These are phyloP conservation scores for Ilyonectria sp. DNA, from an alignment of 2,329 filamentous ascomycete genomes.

Conservation along the genomic window DNA sequence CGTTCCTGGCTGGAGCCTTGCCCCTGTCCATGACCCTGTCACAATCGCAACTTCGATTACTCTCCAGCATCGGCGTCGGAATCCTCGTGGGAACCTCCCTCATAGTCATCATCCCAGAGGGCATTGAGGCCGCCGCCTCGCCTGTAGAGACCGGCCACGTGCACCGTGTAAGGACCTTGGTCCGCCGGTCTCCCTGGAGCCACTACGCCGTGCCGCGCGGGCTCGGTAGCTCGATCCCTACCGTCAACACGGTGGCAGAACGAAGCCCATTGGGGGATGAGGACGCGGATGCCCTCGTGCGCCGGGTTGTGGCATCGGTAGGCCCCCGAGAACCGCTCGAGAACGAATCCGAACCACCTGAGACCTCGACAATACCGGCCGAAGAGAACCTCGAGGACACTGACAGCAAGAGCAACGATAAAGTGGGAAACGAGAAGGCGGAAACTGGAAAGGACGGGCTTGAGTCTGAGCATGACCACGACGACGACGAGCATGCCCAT, in stretches of 20 bases:
- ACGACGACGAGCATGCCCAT: slow-evolving; percentile 53
- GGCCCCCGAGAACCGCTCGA: slow-evolving; percentile 31
- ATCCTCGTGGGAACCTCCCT: slow-evolving; percentile 95
- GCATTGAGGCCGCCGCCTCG: slow-evolving; percentile 89
- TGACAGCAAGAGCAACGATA: slow-evolving; percentile 15
- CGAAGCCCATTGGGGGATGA: slow-evolving; percentile 21
- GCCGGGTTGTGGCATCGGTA: slow-evolving; percentile 32
- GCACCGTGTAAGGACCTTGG: slow-evolving; percentile 53
- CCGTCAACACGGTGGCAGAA: slow-evolving; percentile 32
- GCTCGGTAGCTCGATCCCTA: slow-evolving; percentile 44
- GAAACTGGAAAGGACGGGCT: slow-evolving; percentile 45
- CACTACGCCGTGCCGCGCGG: slow-evolving; percentile 45
- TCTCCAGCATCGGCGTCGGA: slow-evolving; percentile 93
- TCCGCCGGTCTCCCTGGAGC: slow-evolving; percentile 52
- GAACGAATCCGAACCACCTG: slow-evolving; percentile 30
- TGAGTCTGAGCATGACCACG: slow-evolving; percentile 50
- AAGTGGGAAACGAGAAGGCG: slow-evolving; percentile 30
- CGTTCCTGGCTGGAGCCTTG: slow-evolving; percentile 92
- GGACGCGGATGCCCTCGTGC: slow-evolving; percentile 36
- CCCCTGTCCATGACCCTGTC: slow-evolving; percentile 92
- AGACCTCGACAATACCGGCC: slow-evolving; percentile 33
- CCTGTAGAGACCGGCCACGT: slow-evolving; percentile 59
- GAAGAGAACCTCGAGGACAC: slow-evolving; percentile 29
- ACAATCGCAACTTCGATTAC: slow-evolving; percentile 86
- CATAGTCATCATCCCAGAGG: slow-evolving; percentile 97